Evolutionary conservation across 2,329 filamentous ascomycete genomes (phyloP), one percentile per base, ranked within the genome.

Genomic region (Exserohilum turcica): DNA sequence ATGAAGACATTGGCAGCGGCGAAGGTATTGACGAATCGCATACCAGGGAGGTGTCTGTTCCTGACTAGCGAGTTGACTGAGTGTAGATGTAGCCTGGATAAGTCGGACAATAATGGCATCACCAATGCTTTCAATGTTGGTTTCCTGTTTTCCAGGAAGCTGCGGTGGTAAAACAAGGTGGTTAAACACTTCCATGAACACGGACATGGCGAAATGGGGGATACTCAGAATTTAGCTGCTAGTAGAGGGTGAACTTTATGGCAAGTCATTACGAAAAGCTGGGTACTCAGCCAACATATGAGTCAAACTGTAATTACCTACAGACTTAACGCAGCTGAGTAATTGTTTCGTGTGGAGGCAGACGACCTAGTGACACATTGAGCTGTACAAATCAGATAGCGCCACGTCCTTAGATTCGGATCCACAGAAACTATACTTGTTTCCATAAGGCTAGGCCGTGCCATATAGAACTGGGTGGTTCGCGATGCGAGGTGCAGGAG

Each of bases 141-240:
- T 49, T 19, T 76, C 73, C 27, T 61, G 61, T 28, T 54, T 54
- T 6, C 65, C 66, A 19, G 74, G 73, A 19, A 76, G 60, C 18
- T 67, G 57, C 9, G 69, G 67, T 1, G 73, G 73, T 3, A 75
- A 61, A 2, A 67, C 64, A 8, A 76, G 44, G 42, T 76, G 74
- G 43, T 74, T 72, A 58, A 73, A 57, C 9, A 72, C 44, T 3
- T 56, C 59, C 32, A 59, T 57, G 8, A 67, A 40, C 29, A 56
- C 39, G 24, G 54, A 40, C 60, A 63, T 63, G 36, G 46, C 43
- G 43, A 48, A 29, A 37, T 6, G 31, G 18, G 29, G 21, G 32
- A 21, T 42, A 31, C 39, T 42, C n/a, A 42, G n/a, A 42, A 31
- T 42, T 10, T 15, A 42, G 39, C 8, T 29, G 39, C 24, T 8